Evolutionary conservation across 2,329 filamentous ascomycete genomes (phyloP).

Genomic region (Remersonia thermophila): DNA sequence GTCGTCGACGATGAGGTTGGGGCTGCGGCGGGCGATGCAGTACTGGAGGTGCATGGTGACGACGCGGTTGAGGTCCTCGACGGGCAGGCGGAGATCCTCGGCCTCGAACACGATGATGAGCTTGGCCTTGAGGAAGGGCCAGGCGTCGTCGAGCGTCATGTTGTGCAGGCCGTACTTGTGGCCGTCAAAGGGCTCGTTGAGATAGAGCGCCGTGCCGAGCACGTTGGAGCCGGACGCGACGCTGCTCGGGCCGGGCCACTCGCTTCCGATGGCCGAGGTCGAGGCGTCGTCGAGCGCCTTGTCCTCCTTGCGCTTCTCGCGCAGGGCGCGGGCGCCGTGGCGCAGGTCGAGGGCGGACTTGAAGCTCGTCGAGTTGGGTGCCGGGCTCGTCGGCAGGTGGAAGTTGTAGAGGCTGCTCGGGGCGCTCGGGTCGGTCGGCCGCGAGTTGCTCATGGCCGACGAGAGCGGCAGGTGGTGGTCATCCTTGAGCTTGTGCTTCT

Average conservation of each 20-base stretch:
- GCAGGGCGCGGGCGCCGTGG: conserved; percentile 61
- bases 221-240: conserved; percentile 28
- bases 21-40: conserved; percentile 61
- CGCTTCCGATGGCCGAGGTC: conserved; percentile 23
- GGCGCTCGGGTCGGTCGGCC: conserved; percentile 60
- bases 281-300: conserved; percentile 40
- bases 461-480: conserved; percentile 62
- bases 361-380: conserved; percentile 53
- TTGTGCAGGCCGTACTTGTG: conserved; percentile 54
- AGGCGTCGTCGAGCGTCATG: conserved; percentile 66
- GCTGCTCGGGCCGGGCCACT: conserved; percentile 44
- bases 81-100: conserved; percentile 64
- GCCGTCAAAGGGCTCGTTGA: conserved; percentile 40
- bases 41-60: conserved; percentile 69
- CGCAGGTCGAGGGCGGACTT: conserved; percentile 72
- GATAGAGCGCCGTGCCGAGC: conserved; percentile 33
- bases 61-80: conserved; percentile 73
- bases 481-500: conserved; percentile 64
- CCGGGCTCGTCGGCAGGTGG: conserved; percentile 59
- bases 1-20: conserved; percentile 62
- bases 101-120: conserved; percentile 69
- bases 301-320: conserved; percentile 72
- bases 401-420: conserved; percentile 71
- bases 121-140: conserved; percentile 67
- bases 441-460: conserved; percentile 65